Base-by-base conservation (phyloP, 768 basidiomycete species). In the Phaeolepiota aurea region DNA sequence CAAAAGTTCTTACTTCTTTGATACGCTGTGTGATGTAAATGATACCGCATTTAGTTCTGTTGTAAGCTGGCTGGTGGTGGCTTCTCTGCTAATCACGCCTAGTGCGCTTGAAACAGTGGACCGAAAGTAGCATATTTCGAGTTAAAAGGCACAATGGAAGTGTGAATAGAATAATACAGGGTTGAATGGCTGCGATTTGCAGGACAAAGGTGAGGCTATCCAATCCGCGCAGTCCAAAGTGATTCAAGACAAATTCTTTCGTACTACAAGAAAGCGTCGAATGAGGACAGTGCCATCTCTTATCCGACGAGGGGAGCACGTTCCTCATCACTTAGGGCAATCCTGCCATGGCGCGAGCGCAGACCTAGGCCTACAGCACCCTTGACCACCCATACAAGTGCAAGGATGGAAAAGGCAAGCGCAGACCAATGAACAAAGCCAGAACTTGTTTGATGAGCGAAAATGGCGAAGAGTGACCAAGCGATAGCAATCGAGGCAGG, bases 391-490 rank as follows among this genome's bases (percentile, higher is more conserved):
- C 87, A 90, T 46, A 94, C 61, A 47, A 90, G 71, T 20, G 88
- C 78, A 41, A 98, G 66, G 56, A 94, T 76, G 57, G 91, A 77
- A 53, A 90, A 91, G 2, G 62, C 88, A 41, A 97, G 74, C 10
- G 92, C 77, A 28, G 75, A 69, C 91, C 91, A 98, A 63, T 93
- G 91, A 49, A 97, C 79, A 65, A 97, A 93, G 37, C 65, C 71
- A 42, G 74, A 71, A 25, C 67, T 62, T 19, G 46, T 65, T 61
- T 92, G 80, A 54, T 87, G 76, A 19, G 73, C 79, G 53, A 87
- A 97, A 65, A 98, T 91, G 32, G 87, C 93, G 65, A 84, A 93
- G 20, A 99, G 72, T n/a, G 86, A 81, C 86, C 87, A 94, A 31
- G 82, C 78, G 55, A 97, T 90, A 46, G 87, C 91, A 49, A 92